Evolutionary conservation across 129 eudicot species (phyloP).

Genomic region (Flaveria bidentis): DNA sequence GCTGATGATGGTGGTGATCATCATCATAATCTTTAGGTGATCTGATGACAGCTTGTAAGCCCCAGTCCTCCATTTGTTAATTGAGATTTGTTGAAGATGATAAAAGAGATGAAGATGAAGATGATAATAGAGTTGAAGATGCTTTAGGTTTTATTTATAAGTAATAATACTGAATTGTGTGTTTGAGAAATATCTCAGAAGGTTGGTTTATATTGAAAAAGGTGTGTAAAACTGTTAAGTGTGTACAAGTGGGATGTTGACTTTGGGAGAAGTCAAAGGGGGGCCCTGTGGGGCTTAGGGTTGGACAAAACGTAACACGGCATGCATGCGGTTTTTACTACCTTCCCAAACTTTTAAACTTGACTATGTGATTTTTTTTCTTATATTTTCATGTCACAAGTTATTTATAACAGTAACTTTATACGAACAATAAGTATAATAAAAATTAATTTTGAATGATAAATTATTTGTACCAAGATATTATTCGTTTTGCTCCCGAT

Average conservation of each 20-base stretch:
- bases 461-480: no score
- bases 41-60: constrained; percentile 69
- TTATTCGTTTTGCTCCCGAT: no score
- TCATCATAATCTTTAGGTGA: constrained; percentile 6
- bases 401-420: no score
- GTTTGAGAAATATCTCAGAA: constrained; percentile 34
- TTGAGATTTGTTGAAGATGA: constrained; percentile 22
- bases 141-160: constrained; percentile 36
- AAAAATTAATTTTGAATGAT: no score
- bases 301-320: constrained; percentile 33
- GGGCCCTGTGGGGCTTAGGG: constrained; percentile 14
- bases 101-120: no score
- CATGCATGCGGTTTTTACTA: neutral
- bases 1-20: neutral
- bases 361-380: no score
- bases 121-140: neutral
- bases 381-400: no score
- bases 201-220: constrained; percentile 20
- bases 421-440: no score
- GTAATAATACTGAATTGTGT: neutral
- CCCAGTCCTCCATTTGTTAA: constrained; percentile 57
- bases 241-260: constrained; percentile 45
- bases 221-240: constrained; percentile 13
- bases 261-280: constrained; percentile 45
- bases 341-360: no score